Base-by-base conservation (phyloP, 2,329 filamentous ascomycete genomes). In the Ceratocystis harringtonii region DNA sequence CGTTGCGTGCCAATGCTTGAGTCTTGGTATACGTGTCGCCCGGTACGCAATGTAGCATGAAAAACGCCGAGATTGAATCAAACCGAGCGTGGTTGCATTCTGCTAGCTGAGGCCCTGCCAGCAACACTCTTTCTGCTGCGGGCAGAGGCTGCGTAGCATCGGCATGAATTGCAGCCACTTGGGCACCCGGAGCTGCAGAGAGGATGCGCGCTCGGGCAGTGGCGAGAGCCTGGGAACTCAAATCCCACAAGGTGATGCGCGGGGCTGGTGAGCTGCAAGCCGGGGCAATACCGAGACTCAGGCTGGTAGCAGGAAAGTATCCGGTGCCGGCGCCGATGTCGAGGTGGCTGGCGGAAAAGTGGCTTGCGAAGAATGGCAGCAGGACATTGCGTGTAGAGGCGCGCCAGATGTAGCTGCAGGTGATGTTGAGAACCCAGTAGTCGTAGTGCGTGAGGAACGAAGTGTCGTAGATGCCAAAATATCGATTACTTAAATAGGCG, bases 281-380 rank as follows among this genome's bases (percentile, higher is more conserved):
- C 32, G 55, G 28, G 8, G 28, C 28, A 50, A 61, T 52, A 69
- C 66, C 55, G 36, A 68, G 68, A 1, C 66, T 67, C 28, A 75
- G 69, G 4, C 72, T 70, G 10, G 66, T 67, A 30, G 72, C 70
- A 0, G 74, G 75, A 61, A 75, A 76, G 68, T 72, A 77, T 10
- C 75, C 76, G 2, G 74, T 74, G 1, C 73, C 76, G n/a, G 76
- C 75, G 61, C 76, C 76, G 28, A 75, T 70, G 68, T 77, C 75
- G 22, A 77, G 72, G 65, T 77, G 76, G 30, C 70, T 69, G n/a
- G 68, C 61, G 5, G 73, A 72, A 65, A 76, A 72, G 67, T 74
- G 70, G 41, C 72, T 69, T 60, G 66, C 66, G 70, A 75, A 76
- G 45, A 76, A 72, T 2, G 74, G 74, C 2, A 74, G 68, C 10